Conservation (phyloP, 169 alveolate species). For the Plasmodium inui region DNA sequence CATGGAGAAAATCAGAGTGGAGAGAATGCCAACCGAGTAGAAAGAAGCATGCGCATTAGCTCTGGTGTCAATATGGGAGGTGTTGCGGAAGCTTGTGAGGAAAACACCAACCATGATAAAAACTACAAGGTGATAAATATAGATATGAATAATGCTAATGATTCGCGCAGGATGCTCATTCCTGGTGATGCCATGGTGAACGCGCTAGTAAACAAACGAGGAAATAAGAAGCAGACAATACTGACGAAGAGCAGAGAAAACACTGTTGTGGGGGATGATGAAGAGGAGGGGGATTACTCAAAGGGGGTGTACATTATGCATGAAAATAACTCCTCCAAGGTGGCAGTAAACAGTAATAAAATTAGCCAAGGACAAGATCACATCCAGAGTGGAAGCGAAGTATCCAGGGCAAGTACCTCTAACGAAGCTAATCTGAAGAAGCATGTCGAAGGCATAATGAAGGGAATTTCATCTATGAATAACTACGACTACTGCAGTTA, state of each 20-base stretch:
- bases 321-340: background rate
- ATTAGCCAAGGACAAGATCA: background rate
- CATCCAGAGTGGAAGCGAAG: background rate
- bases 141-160: background rate
- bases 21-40: background rate
- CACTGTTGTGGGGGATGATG: background rate
- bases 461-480: background rate
- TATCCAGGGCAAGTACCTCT: background rate
- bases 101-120: background rate
- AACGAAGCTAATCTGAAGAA: background rate
- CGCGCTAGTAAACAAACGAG: background rate
- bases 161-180: background rate
- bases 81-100: background rate
- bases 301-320: background rate
- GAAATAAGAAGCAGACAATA: background rate
- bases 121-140: background rate
- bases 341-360: background rate
- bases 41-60: background rate
- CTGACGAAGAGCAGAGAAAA: background rate
- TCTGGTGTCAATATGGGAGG: background rate
- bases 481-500: constrained; percentile 5
- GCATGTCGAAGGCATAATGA: background rate
- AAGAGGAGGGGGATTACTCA: background rate
- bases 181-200: background rate
- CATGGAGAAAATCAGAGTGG: background rate